Conservation (phyloP, 257 asterid species). For the Penstemon eatonii region DNA sequence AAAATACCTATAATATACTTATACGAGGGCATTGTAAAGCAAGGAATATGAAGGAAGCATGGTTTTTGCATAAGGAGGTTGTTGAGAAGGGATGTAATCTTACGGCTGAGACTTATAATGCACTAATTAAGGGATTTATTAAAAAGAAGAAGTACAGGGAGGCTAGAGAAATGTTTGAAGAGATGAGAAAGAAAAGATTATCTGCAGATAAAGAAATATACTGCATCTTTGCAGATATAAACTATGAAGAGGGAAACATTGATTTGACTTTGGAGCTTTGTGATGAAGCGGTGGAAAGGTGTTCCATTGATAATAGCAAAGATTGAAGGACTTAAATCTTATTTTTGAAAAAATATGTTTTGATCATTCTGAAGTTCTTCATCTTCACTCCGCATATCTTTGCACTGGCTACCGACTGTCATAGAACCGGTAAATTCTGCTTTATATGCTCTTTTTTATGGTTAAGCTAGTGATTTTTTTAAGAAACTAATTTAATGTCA, state of each 20-base stretch:
- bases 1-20: conserved; percentile 65
- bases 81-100: conserved; percentile 59
- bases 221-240: conserved; percentile 71
- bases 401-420: conserved; percentile 2
- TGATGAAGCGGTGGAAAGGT: conserved; percentile 77
- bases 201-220: conserved; percentile 58
- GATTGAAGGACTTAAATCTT: conserved; percentile 33
- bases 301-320: conserved; percentile 36
- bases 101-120: conserved; percentile 62
- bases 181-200: conserved; percentile 70
- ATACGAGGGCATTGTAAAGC: conserved; percentile 91
- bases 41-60: conserved; percentile 97
- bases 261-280: conserved; percentile 78
- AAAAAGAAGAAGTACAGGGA: conserved; percentile 72
- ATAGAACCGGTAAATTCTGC: conserved; percentile 33
- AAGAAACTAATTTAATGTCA: neutral
- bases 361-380: conserved; percentile 23
- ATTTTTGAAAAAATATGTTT: conserved; percentile 2
- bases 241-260: conserved; percentile 67
- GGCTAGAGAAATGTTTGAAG: conserved; percentile 74
- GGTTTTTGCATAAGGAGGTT: conserved; percentile 77
- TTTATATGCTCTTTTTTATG: conserved; percentile 3
- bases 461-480: neutral
- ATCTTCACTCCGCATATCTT: conserved; percentile 20
- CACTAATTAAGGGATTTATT: conserved; percentile 75